A percentile compares a stretch with the other conserved stretches of the same genome.
phyloP scores from a whole-genome alignment of 805 yeast genomes.

The Lipomyces orientalis region DNA sequence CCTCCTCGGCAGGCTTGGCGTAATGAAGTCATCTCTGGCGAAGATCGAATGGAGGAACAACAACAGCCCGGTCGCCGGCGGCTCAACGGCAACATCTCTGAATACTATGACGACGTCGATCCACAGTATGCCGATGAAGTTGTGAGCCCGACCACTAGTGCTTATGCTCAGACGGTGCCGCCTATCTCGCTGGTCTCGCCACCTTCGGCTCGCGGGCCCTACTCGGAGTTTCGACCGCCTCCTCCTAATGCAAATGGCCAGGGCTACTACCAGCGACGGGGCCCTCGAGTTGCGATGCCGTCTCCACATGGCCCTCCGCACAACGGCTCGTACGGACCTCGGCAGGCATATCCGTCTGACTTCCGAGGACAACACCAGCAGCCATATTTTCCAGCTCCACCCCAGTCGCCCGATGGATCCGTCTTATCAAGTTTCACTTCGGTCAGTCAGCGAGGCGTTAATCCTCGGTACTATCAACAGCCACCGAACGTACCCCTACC shows the following conservation, averaged over 20 bases:
- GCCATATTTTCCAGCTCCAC: slow-evolving; percentile 24
- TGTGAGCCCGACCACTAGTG: not conserved
- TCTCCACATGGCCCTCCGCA: not conserved
- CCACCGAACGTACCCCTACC: slow-evolving; percentile 9
- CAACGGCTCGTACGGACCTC: slow-evolving; percentile 15
- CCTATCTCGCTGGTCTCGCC: slow-evolving; percentile 16
- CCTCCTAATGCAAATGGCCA: not conserved
- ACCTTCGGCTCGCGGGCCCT: slow-evolving; percentile 17
- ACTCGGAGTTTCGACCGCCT: slow-evolving; percentile 22
- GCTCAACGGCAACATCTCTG: slow-evolving; percentile 10
- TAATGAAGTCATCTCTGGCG: not conserved
- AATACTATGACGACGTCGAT: slow-evolving; percentile 35
- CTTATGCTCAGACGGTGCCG: slow-evolving; percentile 17
- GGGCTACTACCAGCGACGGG: slow-evolving; percentile 10
- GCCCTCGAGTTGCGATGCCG: slow-evolving; percentile 16
- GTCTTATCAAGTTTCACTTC: slow-evolving; percentile 44
- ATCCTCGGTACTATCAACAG: slow-evolving; percentile 39
- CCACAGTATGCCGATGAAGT: slow-evolving; percentile 31
- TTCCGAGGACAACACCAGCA: slow-evolving; percentile 3
- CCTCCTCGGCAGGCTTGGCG: slow-evolving; percentile 29
- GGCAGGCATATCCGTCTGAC: slow-evolving; percentile 20
- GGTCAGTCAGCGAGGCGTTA: slow-evolving; percentile 42
- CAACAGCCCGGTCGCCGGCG: not conserved
- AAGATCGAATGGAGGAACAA: slow-evolving; percentile 1
- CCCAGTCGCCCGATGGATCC: slow-evolving; percentile 46